phyloP scores from a whole-genome alignment of 257 asterid genomes.

The Catharanthus roseus region DNA sequence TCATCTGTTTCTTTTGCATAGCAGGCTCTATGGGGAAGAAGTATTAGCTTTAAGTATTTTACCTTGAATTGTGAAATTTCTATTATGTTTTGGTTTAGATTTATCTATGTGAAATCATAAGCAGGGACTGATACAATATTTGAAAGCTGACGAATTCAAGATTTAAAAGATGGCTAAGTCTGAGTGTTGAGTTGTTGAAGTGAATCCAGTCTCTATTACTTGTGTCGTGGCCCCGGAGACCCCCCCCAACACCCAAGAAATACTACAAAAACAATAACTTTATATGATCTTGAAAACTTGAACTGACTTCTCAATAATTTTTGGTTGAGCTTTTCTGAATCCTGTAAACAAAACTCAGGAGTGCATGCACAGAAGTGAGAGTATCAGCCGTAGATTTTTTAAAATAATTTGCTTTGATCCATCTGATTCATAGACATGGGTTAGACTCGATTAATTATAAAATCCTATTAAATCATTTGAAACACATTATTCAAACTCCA shows the following conservation, averaged over 20 bases:
- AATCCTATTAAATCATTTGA: background rate
- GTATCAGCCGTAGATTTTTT: background rate
- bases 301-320: background rate
- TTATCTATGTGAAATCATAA: background rate
- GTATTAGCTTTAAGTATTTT: background rate
- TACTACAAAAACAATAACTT: too few species aligned
- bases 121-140: background rate
- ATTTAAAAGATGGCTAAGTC: background rate
- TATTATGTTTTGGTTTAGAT: background rate
- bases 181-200: background rate
- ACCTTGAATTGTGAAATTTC: background rate
- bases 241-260: too few species aligned
- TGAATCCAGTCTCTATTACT: background rate
- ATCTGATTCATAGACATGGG: background rate
- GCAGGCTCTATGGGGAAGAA: background rate
- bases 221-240: too few species aligned
- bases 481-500: background rate
- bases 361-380: background rate
- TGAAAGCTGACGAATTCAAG: background rate
- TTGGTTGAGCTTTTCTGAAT: background rate
- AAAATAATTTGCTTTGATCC: background rate
- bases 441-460: background rate
- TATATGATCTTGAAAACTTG: too few species aligned
- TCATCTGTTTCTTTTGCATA: background rate
- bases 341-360: background rate